Evolutionary conservation across 495 filamentous ascomycete species (phyloP), one percentile per base, ranked within the genome.

Genomic region (Talaromyces wortmannii): DNA sequence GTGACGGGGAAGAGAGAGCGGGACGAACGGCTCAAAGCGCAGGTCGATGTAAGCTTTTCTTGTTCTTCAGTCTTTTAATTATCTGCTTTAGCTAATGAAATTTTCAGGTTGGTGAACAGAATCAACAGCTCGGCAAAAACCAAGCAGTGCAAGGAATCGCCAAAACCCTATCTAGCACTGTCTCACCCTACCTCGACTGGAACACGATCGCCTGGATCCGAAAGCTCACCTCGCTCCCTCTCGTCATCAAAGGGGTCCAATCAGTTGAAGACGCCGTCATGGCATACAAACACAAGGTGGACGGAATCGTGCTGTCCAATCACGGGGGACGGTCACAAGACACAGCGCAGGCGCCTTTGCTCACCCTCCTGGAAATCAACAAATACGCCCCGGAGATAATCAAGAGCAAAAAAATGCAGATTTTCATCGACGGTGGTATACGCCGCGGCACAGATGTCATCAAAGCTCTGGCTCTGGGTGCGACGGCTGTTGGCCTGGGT

Each of bases 231-330:
- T 82, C 83, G 56, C 89, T 95, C 77, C 90, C 91, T 31, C 86
- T 96, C 50, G 77, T 92, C 15, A 83, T 96, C 61, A 95, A 96
- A 73, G 91, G 91, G 17, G 88, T 96, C 50, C 90, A 95, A 74
- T 78, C 88, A 48, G 87, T 91, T 46, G 91, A 95, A 66, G 91
- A 96, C 62, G 91, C 92, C n/a, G 69, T 92, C 10, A 50, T 77
- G 55, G 88, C 90, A 11, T 76, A 86, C 57, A 81, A 91, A 58
- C 64, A 70, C 52, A 87, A 87, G 17, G 87, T 92, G 2, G 84
- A 92, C 55, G 91, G 89, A 49, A 89, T 95, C 46, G 89, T 95
- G 16, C 66, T 82, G 6, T 75, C 72, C 1, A 80, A 82, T 40
- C 79, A 82, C 50, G 78, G 78, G 4, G 78, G 78, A 4, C 61